phyloP scores from a whole-genome alignment of 176 grass and related monocot genomes.

The Coix lacrymajobi region DNA sequence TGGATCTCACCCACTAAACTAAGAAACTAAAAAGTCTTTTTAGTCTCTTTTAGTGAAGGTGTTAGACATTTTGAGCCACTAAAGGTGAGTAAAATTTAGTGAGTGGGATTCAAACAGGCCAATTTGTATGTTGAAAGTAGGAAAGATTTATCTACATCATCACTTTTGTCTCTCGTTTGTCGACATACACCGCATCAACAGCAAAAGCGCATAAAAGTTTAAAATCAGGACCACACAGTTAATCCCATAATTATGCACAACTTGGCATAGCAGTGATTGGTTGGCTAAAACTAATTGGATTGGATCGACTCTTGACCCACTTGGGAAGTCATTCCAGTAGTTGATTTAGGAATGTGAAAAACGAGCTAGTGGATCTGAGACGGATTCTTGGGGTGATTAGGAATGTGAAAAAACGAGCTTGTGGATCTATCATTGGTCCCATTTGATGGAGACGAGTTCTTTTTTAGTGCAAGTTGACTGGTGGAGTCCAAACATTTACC shows the following conservation, averaged over 20 bases:
- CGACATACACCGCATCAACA: neutral
- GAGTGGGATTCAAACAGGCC: too few species aligned
- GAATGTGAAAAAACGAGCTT: neutral
- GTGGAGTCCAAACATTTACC: neutral
- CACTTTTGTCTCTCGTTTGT: neutral
- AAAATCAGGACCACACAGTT: neutral
- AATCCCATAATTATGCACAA: neutral
- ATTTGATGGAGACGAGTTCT: neutral
- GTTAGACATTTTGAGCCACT: too few species aligned
- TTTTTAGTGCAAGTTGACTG: neutral
- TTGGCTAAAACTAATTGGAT: neutral
- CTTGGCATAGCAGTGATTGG: neutral
- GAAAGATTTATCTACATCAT: neutral
- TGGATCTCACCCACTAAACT: too few species aligned
- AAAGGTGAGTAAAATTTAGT: too few species aligned
- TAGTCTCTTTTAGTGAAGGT: too few species aligned
- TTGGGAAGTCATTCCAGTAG: neutral
- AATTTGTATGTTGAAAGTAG: neutral
- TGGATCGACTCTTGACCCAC: neutral
- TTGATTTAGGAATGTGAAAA: conserved; percentile 11
- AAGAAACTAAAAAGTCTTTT: too few species aligned
- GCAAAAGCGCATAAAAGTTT: neutral
- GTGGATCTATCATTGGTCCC: neutral
- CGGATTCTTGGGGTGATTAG: neutral
- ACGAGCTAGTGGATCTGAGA: neutral